Evolutionary conservation across 192 early-diverging fungal genomes (phyloP).

Genomic region (Backusella macrospora): DNA sequence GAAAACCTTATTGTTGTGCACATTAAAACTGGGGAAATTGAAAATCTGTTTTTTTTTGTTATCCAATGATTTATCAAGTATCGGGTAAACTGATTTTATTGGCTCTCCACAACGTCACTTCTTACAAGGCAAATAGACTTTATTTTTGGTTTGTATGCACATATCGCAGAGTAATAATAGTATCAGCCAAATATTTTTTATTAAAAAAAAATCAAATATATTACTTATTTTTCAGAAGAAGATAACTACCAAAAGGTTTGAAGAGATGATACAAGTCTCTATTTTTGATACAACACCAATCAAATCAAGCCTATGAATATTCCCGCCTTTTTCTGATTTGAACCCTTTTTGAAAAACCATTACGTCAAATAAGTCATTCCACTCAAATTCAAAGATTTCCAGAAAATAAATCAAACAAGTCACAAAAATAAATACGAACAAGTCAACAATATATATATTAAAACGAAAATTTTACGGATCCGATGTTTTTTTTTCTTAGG

Average conservation of each 20-base stretch:
- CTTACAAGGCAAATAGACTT: neutral
- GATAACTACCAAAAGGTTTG: neutral
- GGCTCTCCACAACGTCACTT: constrained; percentile 2
- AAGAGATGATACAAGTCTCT: neutral
- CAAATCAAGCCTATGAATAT: neutral
- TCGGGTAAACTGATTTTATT: neutral
- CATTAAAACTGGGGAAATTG: constrained; percentile 3
- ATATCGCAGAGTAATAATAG: no score
- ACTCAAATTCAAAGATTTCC: no score
- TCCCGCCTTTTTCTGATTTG: constrained; percentile 4
- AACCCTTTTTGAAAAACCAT: neutral
- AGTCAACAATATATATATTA: no score
- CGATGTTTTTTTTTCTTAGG: no score
- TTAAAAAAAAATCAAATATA: no score
- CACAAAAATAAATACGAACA: no score
- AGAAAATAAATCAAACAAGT: no score
- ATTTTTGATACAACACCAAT: neutral
- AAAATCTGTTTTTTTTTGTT: neutral
- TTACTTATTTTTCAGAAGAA: neutral
- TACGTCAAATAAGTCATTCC: neutral
- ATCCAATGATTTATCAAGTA: constrained; percentile 5
- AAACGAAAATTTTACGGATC: no score
- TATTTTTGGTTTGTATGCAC: neutral
- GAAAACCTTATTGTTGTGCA: neutral
- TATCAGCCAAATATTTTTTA: no score